phyloP scores from a whole-genome alignment of 495 filamentous ascomycete species.

The Diplogelasinospora grovesii region DNA sequence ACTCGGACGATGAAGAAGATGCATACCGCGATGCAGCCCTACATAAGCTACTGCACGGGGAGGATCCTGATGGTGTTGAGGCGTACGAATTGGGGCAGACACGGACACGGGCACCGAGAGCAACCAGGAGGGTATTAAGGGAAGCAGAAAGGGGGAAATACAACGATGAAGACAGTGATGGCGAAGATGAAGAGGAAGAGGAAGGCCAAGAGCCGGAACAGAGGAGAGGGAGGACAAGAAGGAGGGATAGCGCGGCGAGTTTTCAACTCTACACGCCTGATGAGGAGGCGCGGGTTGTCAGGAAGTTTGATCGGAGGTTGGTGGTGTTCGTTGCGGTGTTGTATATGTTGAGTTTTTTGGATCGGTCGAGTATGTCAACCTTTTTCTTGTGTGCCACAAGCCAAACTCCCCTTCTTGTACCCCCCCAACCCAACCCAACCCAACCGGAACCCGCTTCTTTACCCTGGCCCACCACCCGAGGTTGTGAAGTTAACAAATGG shows the following conservation, averaged over 20 bases:
- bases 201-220: not conserved
- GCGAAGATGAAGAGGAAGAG: conserved; percentile 1
- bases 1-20: conserved; percentile 12
- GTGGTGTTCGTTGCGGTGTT: conserved; percentile 75
- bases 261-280: conserved; percentile 64
- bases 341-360: conserved; percentile 76
- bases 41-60: no score
- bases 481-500: no score
- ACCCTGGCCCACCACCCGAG: no score
- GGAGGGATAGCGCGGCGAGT: conserved; percentile 30
- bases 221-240: not conserved
- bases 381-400: no score
- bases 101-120: conserved; percentile 1
- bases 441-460: no score
- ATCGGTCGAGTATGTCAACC: conserved; percentile 58
- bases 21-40: no score
- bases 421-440: not conserved
- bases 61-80: conserved; percentile 1
- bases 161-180: not conserved
- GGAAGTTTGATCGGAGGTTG: conserved; percentile 66
- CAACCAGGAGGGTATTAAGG: not conserved
- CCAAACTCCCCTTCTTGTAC: not conserved
- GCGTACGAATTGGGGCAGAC: not conserved
- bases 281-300: conserved; percentile 66
- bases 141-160: not conserved